These are phyloP conservation scores for Favolaschia claudopus DNA, from an alignment of 768 basidiomycete species.

Conservation along the genomic window DNA sequence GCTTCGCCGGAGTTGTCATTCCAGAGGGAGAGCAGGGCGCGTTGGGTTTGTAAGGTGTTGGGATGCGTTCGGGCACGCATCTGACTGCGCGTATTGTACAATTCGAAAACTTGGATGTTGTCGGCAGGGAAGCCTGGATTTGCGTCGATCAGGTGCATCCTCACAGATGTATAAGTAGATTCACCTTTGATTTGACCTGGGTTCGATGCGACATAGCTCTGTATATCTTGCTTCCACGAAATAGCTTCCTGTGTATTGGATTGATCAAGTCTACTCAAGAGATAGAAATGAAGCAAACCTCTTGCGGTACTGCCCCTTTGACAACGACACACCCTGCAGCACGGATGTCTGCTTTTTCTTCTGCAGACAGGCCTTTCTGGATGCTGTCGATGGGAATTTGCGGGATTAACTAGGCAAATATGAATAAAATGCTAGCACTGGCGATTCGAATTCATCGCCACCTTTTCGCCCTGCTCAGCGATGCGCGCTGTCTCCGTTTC, in stretches of 20 bases:
- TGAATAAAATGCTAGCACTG: not conserved
- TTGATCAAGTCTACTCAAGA: constrained; percentile 20
- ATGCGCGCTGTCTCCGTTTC: constrained; percentile 57
- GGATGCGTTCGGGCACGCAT: constrained; percentile 74
- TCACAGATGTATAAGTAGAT: not conserved
- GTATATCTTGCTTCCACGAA: constrained; percentile 62
- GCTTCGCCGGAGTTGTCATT: constrained; percentile 53
- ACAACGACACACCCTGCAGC: constrained; percentile 63
- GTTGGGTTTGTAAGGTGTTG: constrained; percentile 62
- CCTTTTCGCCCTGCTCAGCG: constrained; percentile 51
- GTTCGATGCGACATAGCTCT: constrained; percentile 62
- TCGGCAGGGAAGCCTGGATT: constrained; percentile 67
- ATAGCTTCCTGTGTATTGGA: constrained; percentile 60
- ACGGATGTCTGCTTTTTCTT: constrained; percentile 53
- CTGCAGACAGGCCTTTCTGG: constrained; percentile 52
- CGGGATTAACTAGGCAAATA: constrained; percentile 55
- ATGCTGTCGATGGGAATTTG: constrained; percentile 54
- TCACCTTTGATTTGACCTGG: constrained; percentile 54
- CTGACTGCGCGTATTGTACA: constrained; percentile 75
- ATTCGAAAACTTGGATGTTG: constrained; percentile 75
- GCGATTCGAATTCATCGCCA: constrained; percentile 31
- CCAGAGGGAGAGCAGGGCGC: constrained; percentile 66
- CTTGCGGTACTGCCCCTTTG: constrained; percentile 60
- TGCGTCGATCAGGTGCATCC: not conserved
- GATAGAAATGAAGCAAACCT: constrained; percentile 43